A percentile compares a stretch with the other conserved stretches of the same genome.
phyloP scores from a whole-genome alignment of 2,329 filamentous ascomycete species.

The Phyllosticta citrichinensis region DNA sequence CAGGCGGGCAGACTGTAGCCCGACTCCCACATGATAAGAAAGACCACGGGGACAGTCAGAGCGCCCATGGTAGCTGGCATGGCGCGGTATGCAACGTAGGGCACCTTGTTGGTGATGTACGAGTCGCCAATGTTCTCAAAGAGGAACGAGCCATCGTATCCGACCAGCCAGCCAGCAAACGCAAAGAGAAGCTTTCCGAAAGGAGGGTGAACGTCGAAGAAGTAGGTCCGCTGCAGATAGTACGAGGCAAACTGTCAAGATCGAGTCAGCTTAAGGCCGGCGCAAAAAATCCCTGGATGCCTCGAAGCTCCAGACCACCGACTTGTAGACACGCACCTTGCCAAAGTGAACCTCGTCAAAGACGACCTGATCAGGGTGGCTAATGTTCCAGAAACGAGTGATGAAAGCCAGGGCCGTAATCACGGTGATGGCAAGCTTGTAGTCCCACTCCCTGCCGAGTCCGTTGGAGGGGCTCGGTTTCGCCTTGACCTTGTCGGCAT shows the following conservation, averaged over 20 bases:
- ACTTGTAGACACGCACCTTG: slow-evolving; percentile 57
- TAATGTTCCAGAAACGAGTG: slow-evolving; percentile 93
- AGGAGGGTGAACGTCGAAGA: slow-evolving; percentile 98
- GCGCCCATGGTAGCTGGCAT: slow-evolving; percentile 87
- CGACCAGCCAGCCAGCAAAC: slow-evolving; percentile 92
- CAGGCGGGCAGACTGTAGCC: slow-evolving; percentile 93
- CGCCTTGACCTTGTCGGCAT: slow-evolving; percentile 19
- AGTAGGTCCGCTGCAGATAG: slow-evolving; percentile 95
- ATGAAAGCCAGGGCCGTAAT: slow-evolving; percentile 78
- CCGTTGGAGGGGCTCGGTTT: slow-evolving; percentile 22
- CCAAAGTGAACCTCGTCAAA: slow-evolving; percentile 99
- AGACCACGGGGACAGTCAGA: slow-evolving; percentile 85
- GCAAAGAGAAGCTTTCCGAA: slow-evolving; percentile 98
- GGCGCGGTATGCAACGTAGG: slow-evolving; percentile 90
- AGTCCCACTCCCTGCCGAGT: slow-evolving; percentile 62
- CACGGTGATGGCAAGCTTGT: slow-evolving; percentile 65
- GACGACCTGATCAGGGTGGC: slow-evolving; percentile 89
- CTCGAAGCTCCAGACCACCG: neutral
- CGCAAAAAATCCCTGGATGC: neutral
- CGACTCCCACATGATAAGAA: slow-evolving; percentile 99
- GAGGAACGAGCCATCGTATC: slow-evolving; percentile 92
- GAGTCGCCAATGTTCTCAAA: slow-evolving; percentile 99
- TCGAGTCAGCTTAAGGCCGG: slow-evolving; percentile 4
- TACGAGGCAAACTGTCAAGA: slow-evolving; percentile 44
- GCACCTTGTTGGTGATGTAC: slow-evolving; percentile 93